These are phyloP conservation scores for Fusarium begoniae DNA, from an alignment of 2,329 filamentous ascomycete genomes.

Conservation along the genomic window DNA sequence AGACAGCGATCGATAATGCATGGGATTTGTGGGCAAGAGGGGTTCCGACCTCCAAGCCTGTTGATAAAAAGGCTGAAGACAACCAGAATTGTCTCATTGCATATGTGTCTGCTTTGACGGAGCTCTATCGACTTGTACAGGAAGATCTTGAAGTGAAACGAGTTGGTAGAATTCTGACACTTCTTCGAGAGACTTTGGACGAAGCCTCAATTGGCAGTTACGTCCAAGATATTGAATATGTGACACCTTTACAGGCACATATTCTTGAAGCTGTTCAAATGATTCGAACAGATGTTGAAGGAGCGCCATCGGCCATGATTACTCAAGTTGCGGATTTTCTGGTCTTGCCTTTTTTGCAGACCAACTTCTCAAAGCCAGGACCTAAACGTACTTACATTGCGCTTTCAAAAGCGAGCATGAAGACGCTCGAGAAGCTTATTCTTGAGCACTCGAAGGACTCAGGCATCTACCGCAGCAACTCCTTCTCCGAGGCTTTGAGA, in stretches of 20 bases:
- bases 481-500: conserved; percentile 70
- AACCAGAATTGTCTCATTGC: conserved; percentile 87
- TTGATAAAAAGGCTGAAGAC: conserved; percentile 56
- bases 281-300: conserved; percentile 71
- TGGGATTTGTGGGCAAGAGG: conserved; percentile 77
- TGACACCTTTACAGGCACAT: conserved; percentile 76
- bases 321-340: conserved; percentile 75
- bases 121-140: conserved; percentile 81
- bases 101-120: conserved; percentile 79
- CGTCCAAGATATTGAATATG: conserved; percentile 75
- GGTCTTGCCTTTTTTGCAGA: conserved; percentile 70
- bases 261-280: conserved; percentile 74
- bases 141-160: conserved; percentile 68
- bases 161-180: conserved; percentile 73
- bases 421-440: conserved; percentile 70
- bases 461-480: conserved; percentile 76
- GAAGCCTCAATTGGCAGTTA: conserved; percentile 74
- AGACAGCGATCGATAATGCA: conserved; percentile 65
- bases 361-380: conserved; percentile 46
- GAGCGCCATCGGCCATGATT: conserved; percentile 74
- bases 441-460: conserved; percentile 66
- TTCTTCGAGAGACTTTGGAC: conserved; percentile 76
- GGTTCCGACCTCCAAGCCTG: conserved; percentile 60
- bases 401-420: conserved; percentile 84
- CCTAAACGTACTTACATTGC: conserved; percentile 84